Evolutionary conservation across 1,284 basidiomycete species (phyloP).

Genomic region (Entoloma clypeatum): DNA sequence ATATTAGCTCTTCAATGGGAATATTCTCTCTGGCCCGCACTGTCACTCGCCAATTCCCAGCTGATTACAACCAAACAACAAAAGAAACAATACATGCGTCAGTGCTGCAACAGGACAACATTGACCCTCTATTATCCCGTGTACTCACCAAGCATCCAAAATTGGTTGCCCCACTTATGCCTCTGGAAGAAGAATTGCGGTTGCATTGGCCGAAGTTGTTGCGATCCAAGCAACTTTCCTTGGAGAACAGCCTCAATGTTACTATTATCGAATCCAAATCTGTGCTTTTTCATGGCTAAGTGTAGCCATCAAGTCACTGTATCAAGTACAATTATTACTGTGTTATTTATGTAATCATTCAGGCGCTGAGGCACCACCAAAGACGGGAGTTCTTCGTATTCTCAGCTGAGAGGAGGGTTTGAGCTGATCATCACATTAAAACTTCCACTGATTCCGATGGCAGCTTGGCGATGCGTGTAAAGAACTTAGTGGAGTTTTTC

Average conservation of each 20-base stretch:
- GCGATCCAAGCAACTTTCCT: slow-evolving; percentile 29
- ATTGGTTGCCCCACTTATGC: slow-evolving; percentile 42
- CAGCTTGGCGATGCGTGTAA: slow-evolving; percentile 25
- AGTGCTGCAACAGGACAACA: slow-evolving; percentile 42
- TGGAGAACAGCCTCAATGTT: slow-evolving; percentile 21
- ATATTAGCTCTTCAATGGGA: slow-evolving; percentile 50
- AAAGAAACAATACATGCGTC: slow-evolving; percentile 62
- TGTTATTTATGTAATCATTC: too few relatives aligned
- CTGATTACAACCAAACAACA: slow-evolving; percentile 40
- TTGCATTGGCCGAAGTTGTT: slow-evolving; percentile 40
- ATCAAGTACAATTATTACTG: too few relatives aligned
- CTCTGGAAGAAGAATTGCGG: slow-evolving; percentile 51
- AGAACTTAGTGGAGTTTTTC: slow-evolving; percentile 31
- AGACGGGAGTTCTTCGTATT: too few relatives aligned
- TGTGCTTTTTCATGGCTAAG: too few relatives aligned
- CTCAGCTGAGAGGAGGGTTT: too few relatives aligned
- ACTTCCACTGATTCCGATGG: slow-evolving; percentile 2
- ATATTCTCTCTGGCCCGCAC: slow-evolving; percentile 45
- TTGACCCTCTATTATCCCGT: slow-evolving; percentile 33
- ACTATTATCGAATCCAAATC: too few relatives aligned
- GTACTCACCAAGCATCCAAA: slow-evolving; percentile 39
- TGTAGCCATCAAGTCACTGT: too few relatives aligned
- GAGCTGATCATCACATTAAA: too few relatives aligned
- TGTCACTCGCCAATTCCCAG: slow-evolving; percentile 49
- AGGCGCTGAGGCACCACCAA: too few relatives aligned